Conservation (phyloP, 345 rosid species). For the Odontarrhena argentea region DNA sequence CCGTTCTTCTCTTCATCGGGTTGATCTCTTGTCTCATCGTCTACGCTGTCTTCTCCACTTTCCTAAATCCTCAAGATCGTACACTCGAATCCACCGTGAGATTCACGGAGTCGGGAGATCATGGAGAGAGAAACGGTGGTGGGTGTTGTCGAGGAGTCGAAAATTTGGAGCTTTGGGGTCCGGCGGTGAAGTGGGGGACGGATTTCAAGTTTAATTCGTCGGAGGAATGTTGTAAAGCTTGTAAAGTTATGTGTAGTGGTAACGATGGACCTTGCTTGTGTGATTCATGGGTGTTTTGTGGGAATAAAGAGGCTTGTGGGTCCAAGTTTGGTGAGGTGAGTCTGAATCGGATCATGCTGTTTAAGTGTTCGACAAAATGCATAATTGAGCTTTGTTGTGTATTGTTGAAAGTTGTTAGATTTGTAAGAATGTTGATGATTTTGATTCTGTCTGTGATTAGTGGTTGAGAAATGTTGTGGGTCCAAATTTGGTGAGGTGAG, state of each 20-base stretch:
- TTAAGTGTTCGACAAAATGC: too few species aligned
- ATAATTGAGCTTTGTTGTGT: slow-evolving; percentile 8
- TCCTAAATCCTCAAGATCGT: slow-evolving; percentile 45
- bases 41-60: slow-evolving; percentile 63
- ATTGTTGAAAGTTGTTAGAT: not conserved
- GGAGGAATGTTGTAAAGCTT: slow-evolving; percentile 71
- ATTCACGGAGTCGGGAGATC: slow-evolving; percentile 30
- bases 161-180: slow-evolving; percentile 93
- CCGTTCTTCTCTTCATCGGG: slow-evolving; percentile 54
- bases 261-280: slow-evolving; percentile 93
- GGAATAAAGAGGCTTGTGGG: slow-evolving; percentile 72
- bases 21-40: slow-evolving; percentile 62
- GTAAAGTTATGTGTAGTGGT: slow-evolving; percentile 88
- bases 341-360: not conserved
- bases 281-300: slow-evolving; percentile 95
- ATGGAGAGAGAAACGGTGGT: slow-evolving; percentile 27
- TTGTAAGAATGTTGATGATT: not conserved
- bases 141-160: slow-evolving; percentile 85
- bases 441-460: slow-evolving; percentile 2
- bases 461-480: slow-evolving; percentile 4
- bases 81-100: slow-evolving; percentile 22
- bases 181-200: slow-evolving; percentile 96
- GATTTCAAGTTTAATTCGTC: slow-evolving; percentile 84
- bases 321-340: slow-evolving; percentile 88
- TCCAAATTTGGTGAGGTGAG: too few species aligned